Conservation (phyloP, 495 filamentous ascomycete species). For the Trichoderma orchidacearum region DNA sequence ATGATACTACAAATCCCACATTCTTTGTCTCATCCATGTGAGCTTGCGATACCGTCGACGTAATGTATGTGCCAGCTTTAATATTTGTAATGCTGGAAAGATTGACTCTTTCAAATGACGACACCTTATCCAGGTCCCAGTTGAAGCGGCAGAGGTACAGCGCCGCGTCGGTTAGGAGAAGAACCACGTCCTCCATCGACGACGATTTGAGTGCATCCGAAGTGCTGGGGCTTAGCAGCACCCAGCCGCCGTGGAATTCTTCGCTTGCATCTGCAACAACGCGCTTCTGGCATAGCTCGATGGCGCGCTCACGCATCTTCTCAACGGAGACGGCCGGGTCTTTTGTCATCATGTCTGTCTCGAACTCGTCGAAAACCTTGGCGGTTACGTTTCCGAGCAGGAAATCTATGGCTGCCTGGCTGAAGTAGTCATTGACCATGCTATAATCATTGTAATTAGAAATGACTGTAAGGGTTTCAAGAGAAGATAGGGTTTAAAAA, state of each 20-base stretch:
- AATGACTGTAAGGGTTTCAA: neutral
- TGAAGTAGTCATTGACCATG: constrained; percentile 92
- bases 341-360: constrained; percentile 70
- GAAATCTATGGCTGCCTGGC: constrained; percentile 87
- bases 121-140: constrained; percentile 84
- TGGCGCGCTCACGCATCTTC: constrained; percentile 73
- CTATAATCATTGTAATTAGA: constrained; percentile 25
- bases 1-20: constrained; percentile 68
- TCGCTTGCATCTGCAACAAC: constrained; percentile 73
- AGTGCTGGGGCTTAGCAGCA: constrained; percentile 39
- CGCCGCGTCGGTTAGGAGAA: constrained; percentile 73
- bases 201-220: constrained; percentile 54
- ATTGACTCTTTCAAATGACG: constrained; percentile 76
- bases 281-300: constrained; percentile 72
- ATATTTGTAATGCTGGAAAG: constrained; percentile 57
- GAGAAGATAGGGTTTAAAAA: neutral
- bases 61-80: constrained; percentile 75
- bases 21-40: constrained; percentile 68
- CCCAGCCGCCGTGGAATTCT: constrained; percentile 78
- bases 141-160: constrained; percentile 84
- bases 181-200: constrained; percentile 71
- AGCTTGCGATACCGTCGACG: constrained; percentile 59
- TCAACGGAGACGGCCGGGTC: constrained; percentile 79
- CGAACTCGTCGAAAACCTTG: constrained; percentile 80
- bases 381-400: constrained; percentile 78